Conservation (phyloP, 257 asterid genomes). For the Nicotiana sylvestris region DNA sequence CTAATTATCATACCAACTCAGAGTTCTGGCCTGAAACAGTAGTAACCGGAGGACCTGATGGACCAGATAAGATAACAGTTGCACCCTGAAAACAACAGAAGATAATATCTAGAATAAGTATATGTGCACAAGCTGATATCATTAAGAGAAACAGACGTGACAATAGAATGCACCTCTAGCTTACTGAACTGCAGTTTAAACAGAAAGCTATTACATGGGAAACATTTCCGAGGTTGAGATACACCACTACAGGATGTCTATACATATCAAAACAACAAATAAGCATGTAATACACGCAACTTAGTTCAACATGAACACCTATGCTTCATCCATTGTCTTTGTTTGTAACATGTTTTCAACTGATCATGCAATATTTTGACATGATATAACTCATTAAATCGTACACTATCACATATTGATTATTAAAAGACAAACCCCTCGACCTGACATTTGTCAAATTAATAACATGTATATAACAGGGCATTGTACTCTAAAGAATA, state of each 20-base stretch:
- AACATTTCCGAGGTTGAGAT: constrained; percentile 1
- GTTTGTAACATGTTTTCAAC: background rate
- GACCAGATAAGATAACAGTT: constrained; percentile 84
- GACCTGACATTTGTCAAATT: background rate
- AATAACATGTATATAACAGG: background rate
- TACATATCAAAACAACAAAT: background rate
- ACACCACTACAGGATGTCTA: background rate
- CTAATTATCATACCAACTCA: constrained; percentile 63
- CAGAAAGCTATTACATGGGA: background rate
- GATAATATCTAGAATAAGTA: constrained; percentile 10
- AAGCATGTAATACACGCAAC: constrained; percentile 1
- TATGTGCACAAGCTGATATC: background rate
- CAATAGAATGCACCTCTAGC: background rate
- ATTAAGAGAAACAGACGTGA: constrained; percentile 8
- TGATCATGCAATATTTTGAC: background rate
- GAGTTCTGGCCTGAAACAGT: constrained; percentile 81
- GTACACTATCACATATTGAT: background rate
- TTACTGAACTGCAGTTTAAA: constrained; percentile 3
- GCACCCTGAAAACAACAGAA: constrained; percentile 67
- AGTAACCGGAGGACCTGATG: constrained; percentile 88
- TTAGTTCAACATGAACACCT: background rate
- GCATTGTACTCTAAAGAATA: background rate
- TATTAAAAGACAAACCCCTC: background rate
- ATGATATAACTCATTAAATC: background rate
- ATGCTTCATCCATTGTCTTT: background rate